A percentile compares a stretch with the other conserved stretches of the same genome.
phyloP scores from a whole-genome alignment of 768 basidiomycete species.

The Russula sp. region DNA sequence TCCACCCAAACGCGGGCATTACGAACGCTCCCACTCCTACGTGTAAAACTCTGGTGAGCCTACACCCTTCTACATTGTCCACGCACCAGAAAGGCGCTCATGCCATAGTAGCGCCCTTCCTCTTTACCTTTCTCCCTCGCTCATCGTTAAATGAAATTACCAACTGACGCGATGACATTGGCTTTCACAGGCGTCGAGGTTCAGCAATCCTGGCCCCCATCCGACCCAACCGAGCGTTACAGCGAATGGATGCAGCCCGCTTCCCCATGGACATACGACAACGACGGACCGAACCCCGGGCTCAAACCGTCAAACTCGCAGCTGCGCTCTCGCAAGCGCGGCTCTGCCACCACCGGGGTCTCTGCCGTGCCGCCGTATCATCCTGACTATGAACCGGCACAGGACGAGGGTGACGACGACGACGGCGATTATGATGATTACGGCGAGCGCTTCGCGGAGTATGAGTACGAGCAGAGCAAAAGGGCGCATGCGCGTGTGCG shows the following conservation, averaged over 20 bases:
- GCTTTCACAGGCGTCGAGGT: constrained; percentile 5
- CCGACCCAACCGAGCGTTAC: constrained; percentile 43
- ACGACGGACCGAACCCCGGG: constrained; percentile 65
- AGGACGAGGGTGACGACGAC: neutral
- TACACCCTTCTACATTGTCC: neutral
- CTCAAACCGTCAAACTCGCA: constrained; percentile 48
- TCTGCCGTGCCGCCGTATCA: constrained; percentile 68
- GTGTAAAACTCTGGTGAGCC: constrained; percentile 11
- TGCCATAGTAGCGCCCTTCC: neutral
- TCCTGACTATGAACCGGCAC: constrained; percentile 48
- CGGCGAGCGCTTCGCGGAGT: constrained; percentile 19
- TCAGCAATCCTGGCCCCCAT: constrained; percentile 58
- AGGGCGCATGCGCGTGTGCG: constrained; percentile 33
- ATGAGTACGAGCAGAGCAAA: constrained; percentile 12
- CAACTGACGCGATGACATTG: neutral
- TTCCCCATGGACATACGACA: constrained; percentile 84
- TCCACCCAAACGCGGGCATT: neutral
- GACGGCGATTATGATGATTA: constrained; percentile 25
- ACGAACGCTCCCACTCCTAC: neutral
- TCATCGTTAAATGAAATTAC: neutral
- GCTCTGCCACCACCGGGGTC: constrained; percentile 20
- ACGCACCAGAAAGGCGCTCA: constrained; percentile 6
- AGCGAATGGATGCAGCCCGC: constrained; percentile 43
- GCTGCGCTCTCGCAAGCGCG: constrained; percentile 25
- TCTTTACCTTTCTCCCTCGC: neutral